phyloP scores from a whole-genome alignment of 495 filamentous ascomycete genomes.

The Chlorociboria aeruginascens region DNA sequence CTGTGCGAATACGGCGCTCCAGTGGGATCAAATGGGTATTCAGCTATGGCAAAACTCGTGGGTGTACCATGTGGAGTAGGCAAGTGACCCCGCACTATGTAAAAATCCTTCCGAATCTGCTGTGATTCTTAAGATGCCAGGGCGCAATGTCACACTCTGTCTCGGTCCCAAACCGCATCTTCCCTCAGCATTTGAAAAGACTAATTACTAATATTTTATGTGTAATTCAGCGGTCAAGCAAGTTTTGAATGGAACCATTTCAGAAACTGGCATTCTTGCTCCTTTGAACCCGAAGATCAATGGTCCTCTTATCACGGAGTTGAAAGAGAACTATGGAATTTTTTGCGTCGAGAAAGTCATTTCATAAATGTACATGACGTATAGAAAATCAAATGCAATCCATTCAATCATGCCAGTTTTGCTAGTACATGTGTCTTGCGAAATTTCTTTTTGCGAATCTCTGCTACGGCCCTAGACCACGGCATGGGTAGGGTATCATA shows the following conservation, averaged over 20 bases:
- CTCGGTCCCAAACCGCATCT: background rate
- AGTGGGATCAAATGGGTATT: slow-evolving; percentile 46
- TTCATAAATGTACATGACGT: slow-evolving; percentile 26
- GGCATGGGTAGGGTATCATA: too few species aligned
- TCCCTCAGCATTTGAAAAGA: background rate
- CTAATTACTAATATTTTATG: background rate
- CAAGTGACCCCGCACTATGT: too few species aligned
- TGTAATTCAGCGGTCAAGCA: slow-evolving; percentile 41
- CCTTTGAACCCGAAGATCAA: slow-evolving; percentile 67
- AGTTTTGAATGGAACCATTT: slow-evolving; percentile 73
- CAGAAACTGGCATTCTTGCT: slow-evolving; percentile 66
- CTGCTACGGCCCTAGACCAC: too few species aligned
- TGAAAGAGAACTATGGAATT: slow-evolving; percentile 42
- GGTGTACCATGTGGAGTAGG: slow-evolving; percentile 55
- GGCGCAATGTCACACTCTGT: background rate
- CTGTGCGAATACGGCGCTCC: slow-evolving; percentile 80
- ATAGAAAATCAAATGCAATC: slow-evolving; percentile 6
- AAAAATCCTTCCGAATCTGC: background rate
- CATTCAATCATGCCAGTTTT: background rate
- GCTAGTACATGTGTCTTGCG: too few species aligned
- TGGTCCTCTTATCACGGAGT: slow-evolving; percentile 56
- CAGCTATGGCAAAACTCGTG: slow-evolving; percentile 80
- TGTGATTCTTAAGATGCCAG: background rate
- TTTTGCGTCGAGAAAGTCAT: slow-evolving; percentile 13
- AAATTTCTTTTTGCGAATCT: too few species aligned